Evolutionary conservation across 805 yeast species (phyloP), one percentile per base, ranked within the genome.

Genomic region (Pichia scutulata): DNA sequence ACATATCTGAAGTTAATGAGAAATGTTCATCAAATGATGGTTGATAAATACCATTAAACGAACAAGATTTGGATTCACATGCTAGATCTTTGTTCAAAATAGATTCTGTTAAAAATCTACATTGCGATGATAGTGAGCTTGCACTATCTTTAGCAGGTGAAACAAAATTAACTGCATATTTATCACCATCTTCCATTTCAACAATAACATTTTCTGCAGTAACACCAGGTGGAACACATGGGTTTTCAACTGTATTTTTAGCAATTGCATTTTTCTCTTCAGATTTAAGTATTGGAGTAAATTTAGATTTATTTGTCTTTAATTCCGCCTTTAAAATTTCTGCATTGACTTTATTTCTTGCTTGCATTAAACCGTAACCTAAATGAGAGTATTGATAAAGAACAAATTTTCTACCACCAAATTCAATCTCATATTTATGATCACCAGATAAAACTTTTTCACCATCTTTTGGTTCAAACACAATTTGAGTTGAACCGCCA

Each of bases 401-500:
- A 13, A 76, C 74, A 65, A 87, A 93, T 46, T 84, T 77, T 56
- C 87, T 75, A 51, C 84, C 85, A 53, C 97, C 98, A 67, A 92
- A 93, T 22, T 75, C 67, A 58, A 89, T 75, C 55, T 78, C 78
- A 65, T 82, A 89, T 68, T 87, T 86, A 71, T 89, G 95, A 63
- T 90, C 97, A 52, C 97, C 70, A 13, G 83, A 89, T 44, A 77
- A 70, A 85, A 92, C 78, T 56, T 72, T 64, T 60, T 82, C 84
- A 44, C 75, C 74, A 42, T 78, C 72, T 48, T 72, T 68, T 22
- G 99, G 99, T 73, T 93, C 98, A 67, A 93, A 93, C 7, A 93
- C 99, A 70, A 93, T 89, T 71, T 95, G 99, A 14, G 99, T 93
- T 7, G 97, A 89, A 4, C 98, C 98, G 62, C 99, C 99, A 60